Conservation (phyloP, 1,139 yeast species). For the Torulaspora pretoriensis region DNA sequence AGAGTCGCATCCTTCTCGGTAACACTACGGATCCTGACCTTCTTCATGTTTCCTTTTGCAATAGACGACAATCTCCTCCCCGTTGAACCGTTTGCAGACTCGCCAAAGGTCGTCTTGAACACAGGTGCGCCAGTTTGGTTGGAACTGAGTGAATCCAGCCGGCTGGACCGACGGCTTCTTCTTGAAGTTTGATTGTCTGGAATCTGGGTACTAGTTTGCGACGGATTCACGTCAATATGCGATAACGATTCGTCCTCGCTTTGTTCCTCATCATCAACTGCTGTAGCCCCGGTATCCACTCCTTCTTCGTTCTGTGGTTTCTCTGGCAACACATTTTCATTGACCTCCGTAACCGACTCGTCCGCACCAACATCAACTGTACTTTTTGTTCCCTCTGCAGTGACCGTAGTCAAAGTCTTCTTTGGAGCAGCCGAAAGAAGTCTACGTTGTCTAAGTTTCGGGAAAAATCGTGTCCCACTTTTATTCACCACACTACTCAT, state of each 20-base stretch:
- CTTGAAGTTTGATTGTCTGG: neutral
- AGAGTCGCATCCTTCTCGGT: constrained; percentile 32
- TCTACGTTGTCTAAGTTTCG: constrained; percentile 40
- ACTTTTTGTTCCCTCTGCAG: constrained; percentile 8
- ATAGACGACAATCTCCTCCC: constrained; percentile 30
- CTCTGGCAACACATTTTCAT: constrained; percentile 5
- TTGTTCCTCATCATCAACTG: constrained; percentile 5
- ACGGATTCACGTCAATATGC: constrained; percentile 8
- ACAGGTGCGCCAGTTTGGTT: constrained; percentile 17
- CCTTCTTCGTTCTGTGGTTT: constrained; percentile 9
- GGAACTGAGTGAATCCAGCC: constrained; percentile 30
- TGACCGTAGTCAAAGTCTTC: constrained; percentile 6
- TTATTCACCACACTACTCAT: constrained; percentile 40
- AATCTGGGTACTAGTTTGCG: constrained; percentile 20
- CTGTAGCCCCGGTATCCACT: constrained; percentile 8
- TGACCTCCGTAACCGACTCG: constrained; percentile 4
- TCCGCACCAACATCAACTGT: constrained; percentile 6
- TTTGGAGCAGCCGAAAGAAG: constrained; percentile 18
- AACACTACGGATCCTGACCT: constrained; percentile 21
- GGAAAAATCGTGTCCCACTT: constrained; percentile 41
- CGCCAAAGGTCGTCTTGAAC: constrained; percentile 24
- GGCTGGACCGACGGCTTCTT: constrained; percentile 24
- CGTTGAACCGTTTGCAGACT: constrained; percentile 8
- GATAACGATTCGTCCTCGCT: constrained; percentile 1
- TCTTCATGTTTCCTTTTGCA: constrained; percentile 17